A percentile compares a stretch with the other conserved stretches of the same genome.
phyloP scores from a whole-genome alignment of 768 basidiomycete species.

The Tylopilus sp. region DNA sequence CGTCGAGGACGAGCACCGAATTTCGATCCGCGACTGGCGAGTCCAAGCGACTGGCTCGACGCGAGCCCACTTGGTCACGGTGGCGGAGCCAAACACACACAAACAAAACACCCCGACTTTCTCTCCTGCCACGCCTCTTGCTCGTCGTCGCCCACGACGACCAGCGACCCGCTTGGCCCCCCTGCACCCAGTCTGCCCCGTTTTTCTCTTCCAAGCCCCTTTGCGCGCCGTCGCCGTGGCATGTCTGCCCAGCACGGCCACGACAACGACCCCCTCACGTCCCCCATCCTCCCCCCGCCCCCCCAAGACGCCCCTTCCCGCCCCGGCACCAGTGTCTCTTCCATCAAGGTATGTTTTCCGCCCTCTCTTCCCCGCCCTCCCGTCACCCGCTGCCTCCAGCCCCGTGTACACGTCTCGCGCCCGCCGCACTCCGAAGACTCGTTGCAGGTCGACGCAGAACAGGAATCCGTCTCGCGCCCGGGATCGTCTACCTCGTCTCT shows the following conservation, averaged over 20 bases:
- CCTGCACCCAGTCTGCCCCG: slow-evolving; percentile 22
- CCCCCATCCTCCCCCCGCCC: slow-evolving; percentile 4
- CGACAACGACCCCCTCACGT: slow-evolving; percentile 33
- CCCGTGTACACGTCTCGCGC: slow-evolving; percentile 47
- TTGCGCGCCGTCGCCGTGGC: neutral
- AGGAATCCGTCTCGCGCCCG: slow-evolving; percentile 53
- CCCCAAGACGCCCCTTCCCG: slow-evolving; percentile 34
- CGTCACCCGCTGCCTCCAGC: slow-evolving; percentile 28
- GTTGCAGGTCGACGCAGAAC: slow-evolving; percentile 43
- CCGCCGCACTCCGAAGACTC: slow-evolving; percentile 31
- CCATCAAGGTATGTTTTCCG: slow-evolving; percentile 12
- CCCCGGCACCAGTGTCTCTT: slow-evolving; percentile 10
- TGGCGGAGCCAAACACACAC: slow-evolving; percentile 22
- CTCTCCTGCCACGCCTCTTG: slow-evolving; percentile 27
- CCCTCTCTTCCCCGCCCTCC: neutral
- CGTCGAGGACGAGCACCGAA: neutral
- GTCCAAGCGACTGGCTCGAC: neutral
- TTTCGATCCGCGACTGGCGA: neutral
- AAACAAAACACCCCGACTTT: slow-evolving; percentile 25
- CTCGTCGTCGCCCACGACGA: slow-evolving; percentile 34
- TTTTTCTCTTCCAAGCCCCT: neutral
- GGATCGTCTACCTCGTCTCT: slow-evolving; percentile 76
- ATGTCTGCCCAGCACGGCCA: slow-evolving; percentile 43
- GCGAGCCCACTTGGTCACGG: neutral
- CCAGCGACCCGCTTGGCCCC: slow-evolving; percentile 11